Evolutionary conservation across 176 grass and related monocot genomes (phyloP), one percentile per base, ranked within the genome.

Genomic region (Avena atlantica): DNA sequence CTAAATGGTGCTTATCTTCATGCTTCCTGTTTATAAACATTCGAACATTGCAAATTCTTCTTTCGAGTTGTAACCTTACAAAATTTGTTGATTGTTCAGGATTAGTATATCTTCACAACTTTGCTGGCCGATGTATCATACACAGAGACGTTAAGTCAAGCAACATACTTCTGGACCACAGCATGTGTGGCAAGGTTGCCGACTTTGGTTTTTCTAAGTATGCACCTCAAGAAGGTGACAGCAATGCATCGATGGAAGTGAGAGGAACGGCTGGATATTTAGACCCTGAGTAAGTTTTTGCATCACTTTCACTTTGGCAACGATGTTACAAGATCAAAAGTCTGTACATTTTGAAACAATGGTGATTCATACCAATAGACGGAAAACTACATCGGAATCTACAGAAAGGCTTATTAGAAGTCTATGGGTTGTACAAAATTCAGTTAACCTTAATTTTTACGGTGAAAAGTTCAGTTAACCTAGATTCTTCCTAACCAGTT

Each of bases 161-260:
- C 85, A 95, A 95, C 83, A 95, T 95, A 84, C 93, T 95, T 81
- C 70, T 92, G 70, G 93, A 95, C 84, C 86, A 95, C 77, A 90
- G 49, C 79, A 95, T 95, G 93, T 92, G 90, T 68, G 93, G 93
- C 47, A 95, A 95, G 83, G 85, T 95, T 47, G 83, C 90, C 1
- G 86, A 95, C 69, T 92, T 95, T 19, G 90, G 93, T 48, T 95
- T 95, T 83, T 95, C 93, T 44, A 95, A 95, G 86, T 95, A 90
- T 56, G 93, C 93, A 17, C 88, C 93, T 71, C 93, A 92, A 74
- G 93, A 95, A 70, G 93, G 88, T 69, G 93, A 95, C 69, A 92
- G 93, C 34, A 87, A 85, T 72, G 70, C 90, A 81, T 95, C 90
- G 24, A 89, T 95, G 58, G 93, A 95, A 95, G 93, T 95, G 83